A percentile compares a stretch with the other conserved stretches of the same genome.
Conservation (phyloP, 345 rosid species). For the Camelina hispida region DNA sequence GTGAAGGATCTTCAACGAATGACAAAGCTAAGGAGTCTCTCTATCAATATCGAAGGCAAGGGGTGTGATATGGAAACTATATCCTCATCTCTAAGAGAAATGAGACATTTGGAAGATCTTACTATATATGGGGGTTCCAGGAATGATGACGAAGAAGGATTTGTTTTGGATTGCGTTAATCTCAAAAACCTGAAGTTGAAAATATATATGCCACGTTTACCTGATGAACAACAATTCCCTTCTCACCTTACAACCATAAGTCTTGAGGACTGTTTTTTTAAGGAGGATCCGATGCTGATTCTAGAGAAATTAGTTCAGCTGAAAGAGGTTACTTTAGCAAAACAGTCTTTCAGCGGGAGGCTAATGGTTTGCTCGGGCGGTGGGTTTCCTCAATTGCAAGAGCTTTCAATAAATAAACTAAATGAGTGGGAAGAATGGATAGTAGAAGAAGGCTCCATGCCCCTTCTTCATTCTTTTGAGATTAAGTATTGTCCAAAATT, state of each 20-base stretch:
- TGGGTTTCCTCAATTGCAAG: slow-evolving; percentile 11
- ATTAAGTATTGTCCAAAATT: rapidly evolving
- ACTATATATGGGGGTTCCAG: background rate
- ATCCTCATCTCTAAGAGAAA: slow-evolving; percentile 24
- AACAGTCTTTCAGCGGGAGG: slow-evolving; percentile 35
- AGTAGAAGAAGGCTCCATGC: slow-evolving; percentile 25
- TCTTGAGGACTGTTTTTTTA: slow-evolving; percentile 32
- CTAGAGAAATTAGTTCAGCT: slow-evolving; percentile 47
- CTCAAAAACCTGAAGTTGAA: slow-evolving; percentile 30
- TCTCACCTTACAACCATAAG: slow-evolving; percentile 39
- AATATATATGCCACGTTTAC: slow-evolving; percentile 19
- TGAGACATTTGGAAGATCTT: slow-evolving; percentile 8
- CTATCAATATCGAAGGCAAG: no score
- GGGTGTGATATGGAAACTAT: background rate
- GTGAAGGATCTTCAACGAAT: background rate
- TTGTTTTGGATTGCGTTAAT: slow-evolving; percentile 10
- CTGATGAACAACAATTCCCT: slow-evolving; percentile 40
- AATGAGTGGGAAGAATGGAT: slow-evolving; percentile 10
- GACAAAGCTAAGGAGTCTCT: no score
- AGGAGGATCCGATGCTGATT: slow-evolving; percentile 48
- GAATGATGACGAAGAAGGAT: background rate
- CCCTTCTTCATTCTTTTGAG: background rate
- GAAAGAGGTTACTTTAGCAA: background rate
- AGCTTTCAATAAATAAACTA: rapidly evolving
- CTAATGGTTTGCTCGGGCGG: slow-evolving; percentile 29